Base-by-base conservation (phyloP, 2,329 filamentous ascomycete species). In the Bipolaris cookei region DNA sequence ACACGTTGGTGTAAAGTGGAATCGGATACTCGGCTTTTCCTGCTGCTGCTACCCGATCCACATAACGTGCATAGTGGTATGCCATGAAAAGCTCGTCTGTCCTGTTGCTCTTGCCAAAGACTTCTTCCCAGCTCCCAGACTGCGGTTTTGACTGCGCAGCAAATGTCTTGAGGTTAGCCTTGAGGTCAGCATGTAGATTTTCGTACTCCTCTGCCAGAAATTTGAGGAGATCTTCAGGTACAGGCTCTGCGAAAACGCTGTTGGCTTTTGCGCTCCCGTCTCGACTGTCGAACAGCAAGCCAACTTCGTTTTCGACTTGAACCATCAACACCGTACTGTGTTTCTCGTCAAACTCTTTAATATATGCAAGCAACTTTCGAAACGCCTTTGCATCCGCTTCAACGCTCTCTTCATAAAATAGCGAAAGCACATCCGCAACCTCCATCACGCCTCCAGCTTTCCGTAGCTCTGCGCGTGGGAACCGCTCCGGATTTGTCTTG, bases 281-380 rank as follows among this genome's bases (percentile, higher is more conserved):
- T 79, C 72, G 61, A 84, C 83, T 20, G 82, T 75, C 6, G 79
- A 84, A 61, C 0, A 85, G 71, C 0, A 85, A 57, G 0, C 83
- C 83, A 0, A 77, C 77, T 69, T 85, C 83, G 39, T 85, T 85
- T 67, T 86, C 81, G n/a, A 86, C 82, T 59, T 85, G 83, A 0
- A 84, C 78, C 83, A 85, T 85, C 2, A 85, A 60, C 0, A 85
- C 82, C 0, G 82, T 85, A 2, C 72, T 77, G 41, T 84, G 74
- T 10, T 76, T 66, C 1, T 69, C 70, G 43, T 85, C 82, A 4
- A 84, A 64, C 2, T 80, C 69, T 6, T 77, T 77, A 10, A 81
- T 44, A 48, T 81, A 78, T 4, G 60, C 57, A 71, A 81, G 71
- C 8, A 82, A 64, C 32, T 58, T 64, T 1, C 56, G 53, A 56